Evolutionary conservation across 2,329 filamentous ascomycete genomes (phyloP).

Genomic region (Aspergillus sergii): DNA sequence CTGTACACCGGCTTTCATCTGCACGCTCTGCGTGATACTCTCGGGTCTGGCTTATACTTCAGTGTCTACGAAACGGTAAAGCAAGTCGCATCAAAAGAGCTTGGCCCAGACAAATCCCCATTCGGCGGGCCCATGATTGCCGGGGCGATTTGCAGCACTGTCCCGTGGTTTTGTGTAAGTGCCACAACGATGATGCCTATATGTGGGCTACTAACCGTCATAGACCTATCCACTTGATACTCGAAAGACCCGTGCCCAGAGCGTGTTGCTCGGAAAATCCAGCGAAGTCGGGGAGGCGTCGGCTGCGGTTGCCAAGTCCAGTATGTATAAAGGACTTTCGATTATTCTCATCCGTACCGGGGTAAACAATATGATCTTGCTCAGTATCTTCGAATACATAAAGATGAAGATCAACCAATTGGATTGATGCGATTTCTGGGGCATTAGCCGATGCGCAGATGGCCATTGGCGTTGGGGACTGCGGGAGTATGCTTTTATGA

Average conservation of each 20-base stretch:
- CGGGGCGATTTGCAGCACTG: constrained; percentile 50
- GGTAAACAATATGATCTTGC: constrained; percentile 53
- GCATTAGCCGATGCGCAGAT: background rate
- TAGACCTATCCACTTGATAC: constrained; percentile 53
- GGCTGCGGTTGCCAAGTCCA: constrained; percentile 42
- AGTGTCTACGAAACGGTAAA: constrained; percentile 52
- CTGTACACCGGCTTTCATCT: constrained; percentile 51
- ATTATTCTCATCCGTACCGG: constrained; percentile 50
- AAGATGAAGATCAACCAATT: constrained; percentile 47
- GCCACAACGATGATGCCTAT: background rate
- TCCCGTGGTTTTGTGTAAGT: constrained; percentile 51
- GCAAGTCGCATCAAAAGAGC: constrained; percentile 47
- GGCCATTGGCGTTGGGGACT: constrained; percentile 10
- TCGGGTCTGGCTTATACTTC: constrained; percentile 51
- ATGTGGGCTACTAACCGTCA: constrained; percentile 6
- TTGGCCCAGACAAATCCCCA: constrained; percentile 46
- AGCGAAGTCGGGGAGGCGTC: constrained; percentile 46
- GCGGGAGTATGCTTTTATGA: constrained; percentile 10
- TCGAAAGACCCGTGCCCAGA: constrained; percentile 52
- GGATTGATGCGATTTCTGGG: constrained; percentile 19
- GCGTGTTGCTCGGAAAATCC: constrained; percentile 46
- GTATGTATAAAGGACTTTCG: constrained; percentile 52
- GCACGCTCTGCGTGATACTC: constrained; percentile 48
- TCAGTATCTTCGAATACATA: constrained; percentile 50
- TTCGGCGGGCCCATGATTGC: constrained; percentile 49